Base-by-base conservation (phyloP, 805 yeast species). In the Candida boidinii region DNA sequence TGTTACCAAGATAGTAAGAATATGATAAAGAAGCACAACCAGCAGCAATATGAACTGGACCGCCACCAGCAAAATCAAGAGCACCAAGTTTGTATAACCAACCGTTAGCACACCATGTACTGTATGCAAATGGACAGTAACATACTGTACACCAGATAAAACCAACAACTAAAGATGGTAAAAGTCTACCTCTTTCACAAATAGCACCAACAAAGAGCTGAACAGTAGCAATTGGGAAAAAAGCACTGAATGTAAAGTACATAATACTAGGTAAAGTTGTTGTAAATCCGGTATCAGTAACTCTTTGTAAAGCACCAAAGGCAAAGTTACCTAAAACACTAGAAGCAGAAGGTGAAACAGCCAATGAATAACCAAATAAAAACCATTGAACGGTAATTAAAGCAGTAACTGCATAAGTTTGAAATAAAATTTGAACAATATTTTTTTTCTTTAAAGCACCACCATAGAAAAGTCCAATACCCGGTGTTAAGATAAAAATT, bases 41-140 rank as follows among this genome's bases (percentile, higher is more conserved):
- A 15, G 90, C 75, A 10, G 82, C 72, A 36, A 87, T 79, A 52
- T 87, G 95, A 17, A 87, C 94, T 2, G 94, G 90, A 1, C 94
- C 94, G 33, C 95, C 95, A 14, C 96, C 96, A 17, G 96, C 96
- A 57, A 81, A 86, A 54, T 87, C 96, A 32, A 86, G 62, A 1
- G 75, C 94, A 5, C 87, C 90, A 67, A 90, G 83, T 44, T 73
- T 68, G 41, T 68, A 68, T 32, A 94, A 86, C 95, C 95, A 87
- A 22, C 96, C 96, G 30, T 81, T 79, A 1, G 76, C 52, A 36
- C 85, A 81, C 96, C 96, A 87, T 30, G 80, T 73, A 95, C 96
- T 87, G 58, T 76, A 84, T 9, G 86, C 87, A 17, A 87, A 66
- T 0, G 95, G 95, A 51, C 90, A 80, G 58, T 86, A 87, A 10